Evolutionary conservation across 2,329 filamentous ascomycete species (phyloP).

Genomic region (Aspergillus floridensis): DNA sequence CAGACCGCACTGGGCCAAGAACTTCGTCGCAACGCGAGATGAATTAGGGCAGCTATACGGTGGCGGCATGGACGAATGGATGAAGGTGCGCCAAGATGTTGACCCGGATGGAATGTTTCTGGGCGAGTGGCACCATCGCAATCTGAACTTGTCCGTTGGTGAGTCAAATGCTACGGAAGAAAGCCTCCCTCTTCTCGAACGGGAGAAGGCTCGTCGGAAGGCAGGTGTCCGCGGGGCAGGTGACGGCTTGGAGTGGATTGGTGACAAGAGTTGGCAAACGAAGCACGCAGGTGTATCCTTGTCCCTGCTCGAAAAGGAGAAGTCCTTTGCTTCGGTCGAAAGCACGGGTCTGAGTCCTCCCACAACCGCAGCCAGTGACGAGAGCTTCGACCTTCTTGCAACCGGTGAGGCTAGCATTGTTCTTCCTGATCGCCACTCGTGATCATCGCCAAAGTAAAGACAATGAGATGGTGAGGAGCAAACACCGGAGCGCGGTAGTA

Average conservation of each 20-base stretch:
- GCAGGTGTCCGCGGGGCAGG: constrained; percentile 30
- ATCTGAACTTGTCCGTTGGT: constrained; percentile 50
- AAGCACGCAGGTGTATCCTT: constrained; percentile 4
- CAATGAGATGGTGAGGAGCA: constrained; percentile 10
- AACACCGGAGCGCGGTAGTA: constrained; percentile 6
- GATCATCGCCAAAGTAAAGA: neutral
- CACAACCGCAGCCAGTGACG: constrained; percentile 45
- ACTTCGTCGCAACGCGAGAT: constrained; percentile 66
- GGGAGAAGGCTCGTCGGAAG: constrained; percentile 36
- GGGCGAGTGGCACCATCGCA: constrained; percentile 81
- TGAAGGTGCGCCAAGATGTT: constrained; percentile 64
- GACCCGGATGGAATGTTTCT: constrained; percentile 86
- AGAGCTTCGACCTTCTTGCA: constrained; percentile 48
- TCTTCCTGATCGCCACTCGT: constrained; percentile 23
- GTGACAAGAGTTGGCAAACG: constrained; percentile 33
- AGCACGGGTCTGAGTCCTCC: constrained; percentile 32
- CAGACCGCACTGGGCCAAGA: constrained; percentile 89
- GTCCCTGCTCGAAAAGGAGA: constrained; percentile 13
- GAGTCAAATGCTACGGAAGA: constrained; percentile 13
- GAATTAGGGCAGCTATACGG: constrained; percentile 67
- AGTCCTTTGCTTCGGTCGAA: constrained; percentile 5
- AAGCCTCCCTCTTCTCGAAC: constrained; percentile 44
- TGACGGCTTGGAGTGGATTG: constrained; percentile 44
- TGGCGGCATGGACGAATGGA: constrained; percentile 63
- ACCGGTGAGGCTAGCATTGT: constrained; percentile 45